Base-by-base conservation (phyloP, 257 asterid species). In the Leonotis leonurus region DNA sequence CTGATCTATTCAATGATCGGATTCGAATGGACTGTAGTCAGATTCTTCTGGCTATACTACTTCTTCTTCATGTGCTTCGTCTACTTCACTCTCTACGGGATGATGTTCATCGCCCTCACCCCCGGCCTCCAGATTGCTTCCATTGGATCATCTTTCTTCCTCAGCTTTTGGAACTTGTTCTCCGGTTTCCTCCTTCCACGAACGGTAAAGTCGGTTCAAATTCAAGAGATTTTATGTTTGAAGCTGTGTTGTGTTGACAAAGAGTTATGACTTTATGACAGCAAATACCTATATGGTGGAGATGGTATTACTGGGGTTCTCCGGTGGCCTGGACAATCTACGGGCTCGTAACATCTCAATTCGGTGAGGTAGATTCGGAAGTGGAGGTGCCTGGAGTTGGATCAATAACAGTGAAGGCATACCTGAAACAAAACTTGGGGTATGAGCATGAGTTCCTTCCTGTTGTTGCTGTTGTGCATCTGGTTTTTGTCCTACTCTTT, bases 101-200 rank as follows among this genome's bases (percentile, higher is more conserved):
- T 79, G 90, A 81, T 86, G 95, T 67, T 82, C 21, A 61, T 82
- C 2, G 82, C 93, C 18, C 65, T 81, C 30, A 86, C 95, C 22
- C 86, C 86, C 8, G 64, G 67, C 7, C 22, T 69, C 29, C 81
- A 80, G 16, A 11, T 79, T 49, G 84, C 79, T 45, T 53, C 81
- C 56, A 64, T 80, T 20, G 35, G 55, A 9, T 57, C 75, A 32
- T 10, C 65, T 11, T 83, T 80, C 73, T 75, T 80, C 67, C 55
- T 62, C 68, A 76, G 81, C 64, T 74, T 77, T 16, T 80, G 86
- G 90, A 83, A 77, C 71, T 69, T 80, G 66, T 83, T 80, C 75
- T 75, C 83, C 0, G 85, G 87, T 40, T 83, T 80, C 75, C 73
- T 80, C 60, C 29, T 83, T 5, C 65, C 83, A 0, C 69, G 75